Evolutionary conservation across 352 stramenopile species (phyloP), one percentile per base, ranked within the genome.

Genomic region (Blastocystis sp.): DNA sequence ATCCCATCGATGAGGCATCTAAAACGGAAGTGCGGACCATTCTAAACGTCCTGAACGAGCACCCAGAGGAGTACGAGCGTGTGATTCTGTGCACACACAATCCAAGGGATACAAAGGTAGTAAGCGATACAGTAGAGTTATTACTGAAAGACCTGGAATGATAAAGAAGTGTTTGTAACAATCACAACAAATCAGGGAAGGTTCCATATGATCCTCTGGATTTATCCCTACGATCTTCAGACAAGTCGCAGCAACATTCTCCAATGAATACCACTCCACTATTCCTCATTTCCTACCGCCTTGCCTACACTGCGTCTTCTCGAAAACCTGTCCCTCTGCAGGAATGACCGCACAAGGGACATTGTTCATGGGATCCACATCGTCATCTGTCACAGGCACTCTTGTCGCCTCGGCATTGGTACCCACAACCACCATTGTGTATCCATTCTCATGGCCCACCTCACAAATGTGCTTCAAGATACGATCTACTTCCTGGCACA

Each of bases 221-320:
- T 79, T 20, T 9, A 56, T 20, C 20, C 68, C 68, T 34, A 79
- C 68, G 26, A 79, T 56, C 29, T 59, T 56, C 68, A 79, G 23
- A 61, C 68, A 79, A 7, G 68, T 79, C n/a, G 68, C 68, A 23
- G 68, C 68, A 20, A 79, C 68, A 61, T 79, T 79, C 68, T 79
- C 68, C 37, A 79, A 13, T 13, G 68, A 79, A 34, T 79, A 79
- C 41, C 20, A 15, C 9, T 43, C 26, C 68, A 79, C 68, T 79
- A 79, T 47, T n/a, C 7, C 20, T 55, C 50, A 56, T 18, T 56
- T 37, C 41, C n/a, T 34, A 23, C 37, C 41, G 0, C 15, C 29
- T 62, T 37, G 11, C 68, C 50, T 34, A 79, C 68, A 61, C 18
- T 15, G 13, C 50, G 59, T 18, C 29, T 34, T 56, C 50, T 79